Base-by-base conservation (phyloP, 2,329 filamentous ascomycete species). In the Fusarium chlamydosporum region DNA sequence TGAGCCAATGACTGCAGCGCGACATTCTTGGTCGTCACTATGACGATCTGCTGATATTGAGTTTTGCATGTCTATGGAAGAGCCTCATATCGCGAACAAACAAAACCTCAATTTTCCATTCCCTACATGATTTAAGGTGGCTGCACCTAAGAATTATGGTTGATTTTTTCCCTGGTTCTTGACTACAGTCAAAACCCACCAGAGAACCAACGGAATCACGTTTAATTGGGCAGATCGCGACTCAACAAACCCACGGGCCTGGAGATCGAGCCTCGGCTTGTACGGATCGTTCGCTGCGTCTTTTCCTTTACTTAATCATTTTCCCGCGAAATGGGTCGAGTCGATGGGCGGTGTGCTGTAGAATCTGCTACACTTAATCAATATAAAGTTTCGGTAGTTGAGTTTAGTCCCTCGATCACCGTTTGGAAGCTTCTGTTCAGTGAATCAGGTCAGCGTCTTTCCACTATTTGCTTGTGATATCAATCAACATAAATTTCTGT, bases 1-100 rank as follows among this genome's bases (percentile, higher is more conserved):
- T 2, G 78, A 79, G 11, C 79, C 79, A 31, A 81, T 68, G 40
- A 81, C 70, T 57, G 79, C 79, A 26, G 73, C 71, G 2, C 61
- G 63, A 18, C 15, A 20, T 31, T 52, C 46, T 37, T 23, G 10
- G 48, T 23, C n/a, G 16, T 31, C 52, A 38, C 38, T 9, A n/a
- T 45, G 27, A 7, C 4, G 27, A 16, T 43, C 23, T 23, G 23
- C 1, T 4, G 40, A 23, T 20, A 7, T 51, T 1, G 33, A 27
- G 18, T 27, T 31, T 40, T 20, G 23, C 11, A n/a, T 23, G 4
- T 37, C 46, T 33, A 50, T 54, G 18, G 51, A 26, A 38, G 18
- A 50, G 4, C 46, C 33, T 50, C 46, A 38, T 51, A 40, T 40
- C 23, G 3, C 4, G 34, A 51, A 29, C n/a, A 18, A 27, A 26